Conservation (phyloP, 805 yeast genomes). For the Jamesozyma hellenica region DNA sequence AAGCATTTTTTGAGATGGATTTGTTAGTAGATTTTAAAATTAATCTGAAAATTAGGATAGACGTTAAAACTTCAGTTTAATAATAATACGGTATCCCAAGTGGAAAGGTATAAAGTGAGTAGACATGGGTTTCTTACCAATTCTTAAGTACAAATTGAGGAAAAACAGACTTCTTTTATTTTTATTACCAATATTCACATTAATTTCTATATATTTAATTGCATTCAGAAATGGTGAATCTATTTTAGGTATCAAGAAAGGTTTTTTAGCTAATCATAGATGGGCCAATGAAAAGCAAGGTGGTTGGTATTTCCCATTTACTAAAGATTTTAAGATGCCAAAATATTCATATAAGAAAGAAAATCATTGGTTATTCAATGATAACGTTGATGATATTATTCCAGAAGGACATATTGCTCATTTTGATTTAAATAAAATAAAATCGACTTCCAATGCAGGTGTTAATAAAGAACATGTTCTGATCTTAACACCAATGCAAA, state of each 20-base stretch:
- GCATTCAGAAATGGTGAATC: constrained; percentile 16
- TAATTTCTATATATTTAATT: constrained; percentile 16
- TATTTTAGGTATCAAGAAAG: constrained; percentile 18
- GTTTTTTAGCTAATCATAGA: constrained; percentile 20
- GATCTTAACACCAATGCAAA: constrained; percentile 82
- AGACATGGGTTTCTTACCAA: constrained; percentile 6
- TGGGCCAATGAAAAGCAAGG: constrained; percentile 31
- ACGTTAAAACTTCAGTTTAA: too few species aligned
- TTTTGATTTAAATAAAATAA: constrained; percentile 72
- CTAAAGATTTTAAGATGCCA: constrained; percentile 29
- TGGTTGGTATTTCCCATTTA: constrained; percentile 29
- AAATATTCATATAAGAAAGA: constrained; percentile 38
- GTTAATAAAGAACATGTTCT: constrained; percentile 73
- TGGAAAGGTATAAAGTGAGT: too few species aligned
- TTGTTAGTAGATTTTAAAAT: too few species aligned
- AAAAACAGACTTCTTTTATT: constrained; percentile 20
- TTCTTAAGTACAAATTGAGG: constrained; percentile 15
- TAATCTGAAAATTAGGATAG: too few species aligned
- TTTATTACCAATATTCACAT: constrained; percentile 16
- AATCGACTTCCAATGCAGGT: constrained; percentile 61
- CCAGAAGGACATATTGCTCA: constrained; percentile 71
- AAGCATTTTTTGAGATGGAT: too few species aligned
- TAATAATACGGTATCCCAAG: too few species aligned
- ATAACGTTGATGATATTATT: constrained; percentile 43
- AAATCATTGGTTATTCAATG: constrained; percentile 37